Evolutionary conservation across 1,284 basidiomycete genomes (phyloP).

Genomic region (Ganoderma lingzhi): DNA sequence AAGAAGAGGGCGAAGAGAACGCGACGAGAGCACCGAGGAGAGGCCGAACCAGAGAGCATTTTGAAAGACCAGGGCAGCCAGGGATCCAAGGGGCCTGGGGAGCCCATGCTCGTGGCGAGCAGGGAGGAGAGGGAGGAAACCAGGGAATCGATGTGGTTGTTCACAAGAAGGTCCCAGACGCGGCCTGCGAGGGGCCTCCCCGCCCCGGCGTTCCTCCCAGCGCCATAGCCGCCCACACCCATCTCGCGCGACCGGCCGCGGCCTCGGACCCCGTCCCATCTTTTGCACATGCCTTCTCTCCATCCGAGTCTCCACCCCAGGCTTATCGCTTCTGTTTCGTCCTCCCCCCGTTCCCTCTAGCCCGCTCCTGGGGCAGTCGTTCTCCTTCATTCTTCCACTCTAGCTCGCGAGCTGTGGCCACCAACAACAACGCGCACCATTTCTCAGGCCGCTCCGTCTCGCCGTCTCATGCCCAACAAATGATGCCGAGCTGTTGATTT

Average conservation of each 20-base stretch:
- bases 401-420: not conserved
- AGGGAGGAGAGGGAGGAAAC: conserved; percentile 31
- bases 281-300: not conserved
- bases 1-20: conserved; percentile 36
- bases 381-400: not conserved
- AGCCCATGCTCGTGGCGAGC: conserved; percentile 40
- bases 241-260: conserved; percentile 19
- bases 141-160: conserved; percentile 35
- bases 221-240: conserved; percentile 17
- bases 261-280: not conserved
- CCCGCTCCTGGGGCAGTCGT: not conserved
- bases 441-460: conserved; percentile 8
- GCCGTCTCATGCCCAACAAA: conserved; percentile 3
- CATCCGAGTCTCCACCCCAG: not conserved
- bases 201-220: conserved; percentile 9
- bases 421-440: not conserved
- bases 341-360: not conserved
- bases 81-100: conserved; percentile 21
- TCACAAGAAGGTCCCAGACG: conserved; percentile 27
- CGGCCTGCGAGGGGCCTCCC: conserved; percentile 21
- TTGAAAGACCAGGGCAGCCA: conserved; percentile 19
- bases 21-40: conserved; percentile 25
- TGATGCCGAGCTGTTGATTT: conserved; percentile 6
- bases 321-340: not conserved
- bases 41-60: conserved; percentile 26